phyloP scores from a whole-genome alignment of 2,329 filamentous ascomycete species.

The Aspergillus fijiensis region DNA sequence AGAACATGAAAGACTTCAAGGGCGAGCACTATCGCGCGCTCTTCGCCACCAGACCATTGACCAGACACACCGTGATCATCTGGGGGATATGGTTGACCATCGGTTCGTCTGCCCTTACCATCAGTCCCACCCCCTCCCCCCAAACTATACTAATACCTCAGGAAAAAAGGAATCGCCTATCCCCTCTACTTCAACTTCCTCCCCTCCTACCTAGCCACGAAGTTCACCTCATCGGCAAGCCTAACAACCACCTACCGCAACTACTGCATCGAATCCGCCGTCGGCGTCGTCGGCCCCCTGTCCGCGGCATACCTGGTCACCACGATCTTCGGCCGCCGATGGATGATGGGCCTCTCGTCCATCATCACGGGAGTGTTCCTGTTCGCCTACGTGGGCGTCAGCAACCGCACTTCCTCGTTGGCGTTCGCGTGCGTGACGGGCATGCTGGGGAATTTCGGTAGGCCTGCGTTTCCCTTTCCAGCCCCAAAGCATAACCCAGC shows the following conservation, averaged over 20 bases:
- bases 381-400: conserved; percentile 47
- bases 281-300: conserved; percentile 44
- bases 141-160: no score
- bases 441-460: conserved; percentile 44
- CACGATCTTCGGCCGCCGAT: conserved; percentile 43
- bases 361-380: conserved; percentile 49
- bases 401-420: conserved; percentile 35
- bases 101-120: conserved; percentile 8
- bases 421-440: conserved; percentile 45
- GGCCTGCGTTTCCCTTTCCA: background rate
- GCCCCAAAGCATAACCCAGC: background rate
- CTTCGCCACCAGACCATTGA: conserved; percentile 27
- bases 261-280: conserved; percentile 35
- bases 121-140: fast-evolving
- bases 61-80: conserved; percentile 35
- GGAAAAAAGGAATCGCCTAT: conserved; percentile 40
- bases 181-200: conserved; percentile 51
- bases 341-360: conserved; percentile 49
- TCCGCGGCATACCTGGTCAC: conserved; percentile 45
- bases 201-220: conserved; percentile 46
- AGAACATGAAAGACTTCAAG: conserved; percentile 31
- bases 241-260: conserved; percentile 25
- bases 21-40: conserved; percentile 28
- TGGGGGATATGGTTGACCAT: conserved; percentile 49
- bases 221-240: conserved; percentile 30